Evolutionary conservation across 2,329 filamentous ascomycete species (phyloP), one percentile per base, ranked within the genome.

Genomic region (Xylariaceae sp.): DNA sequence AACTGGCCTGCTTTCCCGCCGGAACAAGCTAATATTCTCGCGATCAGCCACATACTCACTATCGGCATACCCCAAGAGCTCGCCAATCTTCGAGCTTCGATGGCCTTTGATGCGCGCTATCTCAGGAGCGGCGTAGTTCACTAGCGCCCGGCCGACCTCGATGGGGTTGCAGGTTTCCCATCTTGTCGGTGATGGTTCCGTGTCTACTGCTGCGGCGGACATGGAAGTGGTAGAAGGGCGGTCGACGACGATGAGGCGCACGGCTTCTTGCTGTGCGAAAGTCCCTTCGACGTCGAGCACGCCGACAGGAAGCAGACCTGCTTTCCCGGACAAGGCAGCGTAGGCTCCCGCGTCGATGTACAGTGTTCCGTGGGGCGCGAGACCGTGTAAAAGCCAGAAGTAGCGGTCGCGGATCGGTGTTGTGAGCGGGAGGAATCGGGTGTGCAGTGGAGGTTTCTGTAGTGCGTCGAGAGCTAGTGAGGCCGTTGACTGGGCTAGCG

Each of bases 311-410:
- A 97, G 79, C 2, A 98, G 79, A 3, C 90, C 88, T 0, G 91
- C 90, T 69, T 95, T 95, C 61, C 84, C 82, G 14, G 82, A 71
- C 3, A 97, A 76, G 1, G 92, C 93, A 25, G 77, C 74, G 68
- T 90, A 83, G 3, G 92, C 92, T 34, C 93, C 93, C n/a, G 80
- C 72, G 70, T 98, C 93, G 57, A 98, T 94, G 69, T 88, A 97
- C 21, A 98, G 64, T 2, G 86, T 95, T 12, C 93, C 93, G 60
- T 95, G 91, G 0, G 93, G 89, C 20, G 85, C 83, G 10, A 96
- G 81, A 8, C 92, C 93, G 67, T 98, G 89, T 0, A 97, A 77
- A 39, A 98, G 83, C 93, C 93, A 98, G 75, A 98, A 97, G 63
- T 93, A 90, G 50, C 92, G 85, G 64, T 96, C 93, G 45, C 89